Base-by-base conservation (phyloP, 768 basidiomycete species). In the Grammothele lineata region DNA sequence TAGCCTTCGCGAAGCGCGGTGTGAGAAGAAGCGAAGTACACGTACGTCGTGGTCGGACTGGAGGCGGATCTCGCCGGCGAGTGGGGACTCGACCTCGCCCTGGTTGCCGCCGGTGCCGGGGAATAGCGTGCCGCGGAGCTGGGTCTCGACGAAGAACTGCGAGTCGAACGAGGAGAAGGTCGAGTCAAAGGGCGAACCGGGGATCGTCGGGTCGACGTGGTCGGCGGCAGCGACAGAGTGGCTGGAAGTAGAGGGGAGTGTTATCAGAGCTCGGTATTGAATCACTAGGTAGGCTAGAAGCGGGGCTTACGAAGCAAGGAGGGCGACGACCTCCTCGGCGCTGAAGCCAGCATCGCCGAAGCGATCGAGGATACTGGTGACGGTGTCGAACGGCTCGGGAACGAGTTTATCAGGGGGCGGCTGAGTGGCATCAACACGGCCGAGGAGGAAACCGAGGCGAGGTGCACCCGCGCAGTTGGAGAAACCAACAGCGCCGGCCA, bases 381-480 rank as follows among this genome's bases (percentile, higher is more conserved):
- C 56, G 32, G 46, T 54, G 42, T 61, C 57, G 54, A 58, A 58
- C 37, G 35, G 43, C 39, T 51, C 50, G 26, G 50, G 50, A 15
- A 51, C 50, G 25, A 44, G 46, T 30, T 36, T 30, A 39, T 51
- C 50, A 14, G 50, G 44, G 6, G 50, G 39, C 1, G 50, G 33
- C 8, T 37, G 38, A 15, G 32, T 41, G 11, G 50, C 39, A 12
- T 11, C 5, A 17, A 25, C 27, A 14, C 27, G 37, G 32, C 55
- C 55, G 35, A 47, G 40, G 26, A 62, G 55, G 44, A 58, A 61
- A 10, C 50, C 38, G 33, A 64, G 53, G 18, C 40, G 51, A 18
- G 62, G 62, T 25, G 61, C 62, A 42, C 62, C 62, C 15, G 62
- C 54, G 42, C 62, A 64, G 53, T 62, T 62, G 24, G 47, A 50